Conservation (phyloP, 2,329 filamentous ascomycete species). For the Colletotrichum brevisporum region DNA sequence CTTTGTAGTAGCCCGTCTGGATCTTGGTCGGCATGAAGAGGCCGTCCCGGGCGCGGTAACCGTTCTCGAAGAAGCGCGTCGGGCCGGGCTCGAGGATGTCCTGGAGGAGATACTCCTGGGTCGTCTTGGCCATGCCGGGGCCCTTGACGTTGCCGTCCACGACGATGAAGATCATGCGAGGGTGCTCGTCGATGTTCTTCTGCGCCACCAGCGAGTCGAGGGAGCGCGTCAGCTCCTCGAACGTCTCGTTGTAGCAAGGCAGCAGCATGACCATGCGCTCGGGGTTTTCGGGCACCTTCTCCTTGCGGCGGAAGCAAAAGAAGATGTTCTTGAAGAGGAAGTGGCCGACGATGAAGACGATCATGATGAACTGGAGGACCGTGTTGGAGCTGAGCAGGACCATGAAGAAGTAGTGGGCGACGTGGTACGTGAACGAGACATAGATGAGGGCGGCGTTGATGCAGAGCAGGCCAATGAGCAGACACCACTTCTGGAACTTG, state of each 20-base stretch:
- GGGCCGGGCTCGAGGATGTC: slow-evolving; percentile 58
- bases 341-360: slow-evolving; percentile 53
- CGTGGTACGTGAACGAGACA: slow-evolving; percentile 53
- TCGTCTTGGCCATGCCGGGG: slow-evolving; percentile 63
- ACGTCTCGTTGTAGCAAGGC: slow-evolving; percentile 65
- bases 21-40: slow-evolving; percentile 62
- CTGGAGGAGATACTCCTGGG: slow-evolving; percentile 61
- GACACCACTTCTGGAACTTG: slow-evolving; percentile 55
- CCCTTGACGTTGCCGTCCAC: slow-evolving; percentile 63
- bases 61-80: slow-evolving; percentile 54
- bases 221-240: slow-evolving; percentile 58
- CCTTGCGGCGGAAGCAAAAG: slow-evolving; percentile 49
- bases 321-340: slow-evolving; percentile 50
- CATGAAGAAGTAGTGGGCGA: slow-evolving; percentile 60
- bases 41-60: slow-evolving; percentile 62
- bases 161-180: slow-evolving; percentile 61
- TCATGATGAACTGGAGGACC: slow-evolving; percentile 58
- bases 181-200: slow-evolving; percentile 57
- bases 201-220: slow-evolving; percentile 62
- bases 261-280: slow-evolving; percentile 62
- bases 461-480: slow-evolving; percentile 52
- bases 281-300: slow-evolving; percentile 49
- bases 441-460: slow-evolving; percentile 55
- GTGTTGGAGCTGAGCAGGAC: slow-evolving; percentile 62
- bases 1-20: slow-evolving; percentile 60